Evolutionary conservation across 164 flowering plant genomes (phyloP), one percentile per base, ranked within the genome.

Genomic region (Tetrastigma voinierianum): DNA sequence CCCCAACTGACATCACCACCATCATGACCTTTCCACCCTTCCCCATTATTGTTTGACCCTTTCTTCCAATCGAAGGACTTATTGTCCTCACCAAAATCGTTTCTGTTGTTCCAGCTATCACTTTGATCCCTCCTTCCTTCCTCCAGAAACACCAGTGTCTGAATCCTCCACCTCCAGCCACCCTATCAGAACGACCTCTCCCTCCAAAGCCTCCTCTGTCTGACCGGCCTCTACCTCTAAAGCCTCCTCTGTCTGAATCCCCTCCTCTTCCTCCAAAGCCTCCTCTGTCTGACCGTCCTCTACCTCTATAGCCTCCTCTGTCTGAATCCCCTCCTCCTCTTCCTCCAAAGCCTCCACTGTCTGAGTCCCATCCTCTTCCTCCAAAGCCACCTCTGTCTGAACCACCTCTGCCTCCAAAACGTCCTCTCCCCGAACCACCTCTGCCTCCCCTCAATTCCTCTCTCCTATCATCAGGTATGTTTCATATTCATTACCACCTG

Each of bases 361-460:
- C n/a, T 11, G 51, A n/a, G n/a, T n/a, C 5, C 67, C 67, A 25
- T n/a, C n/a, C 57, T 58, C 23, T 61, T 48, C 70, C 70, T 51
- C 72, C 70, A 71, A 69, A 81, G 0, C 82, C 81, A 1, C 77
- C 79, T 70, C 81, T 44, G 15, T 66, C 70, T 9, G 77, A 67
- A 40, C 72, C 48, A 51, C 71, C 76, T 43, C 83, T 57, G 12
- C 83, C 81, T 44, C 81, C 57, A 56, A 69, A 74, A 0, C 78
- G 73, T 14, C 77, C 81, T 20, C 82, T 61, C 40, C 60, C 65
- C 21, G 51, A 52, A 69, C 44, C 61, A 21, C 70, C 70, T 66
- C 71, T 62, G 6, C 69, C 76, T 13, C 78, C 67, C 43, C 67
- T 64, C 74, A 70, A 32, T 48, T 57, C 7, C 67, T 62, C 78